These are phyloP conservation scores for Cyclotella cryptica DNA, from an alignment of 108 stramenopile species.

Conservation along the genomic window DNA sequence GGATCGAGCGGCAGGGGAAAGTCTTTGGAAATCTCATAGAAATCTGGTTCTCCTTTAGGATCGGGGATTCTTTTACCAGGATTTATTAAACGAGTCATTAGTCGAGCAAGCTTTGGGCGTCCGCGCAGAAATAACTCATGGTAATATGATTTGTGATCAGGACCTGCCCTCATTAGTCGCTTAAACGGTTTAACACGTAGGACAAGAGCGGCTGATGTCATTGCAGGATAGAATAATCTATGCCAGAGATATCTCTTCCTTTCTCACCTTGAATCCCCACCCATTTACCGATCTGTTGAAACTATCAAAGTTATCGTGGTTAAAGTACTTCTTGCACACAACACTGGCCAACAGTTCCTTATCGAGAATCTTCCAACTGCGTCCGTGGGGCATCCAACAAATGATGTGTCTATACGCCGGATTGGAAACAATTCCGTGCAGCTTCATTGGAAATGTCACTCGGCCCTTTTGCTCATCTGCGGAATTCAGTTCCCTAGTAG, in stretches of 20 bases:
- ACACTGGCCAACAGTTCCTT: constrained; percentile 33
- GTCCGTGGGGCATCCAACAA: constrained; percentile 56
- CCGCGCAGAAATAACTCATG: constrained; percentile 47
- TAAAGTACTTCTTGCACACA: constrained; percentile 23
- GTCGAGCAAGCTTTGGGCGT: constrained; percentile 23
- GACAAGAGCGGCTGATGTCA: not conserved
- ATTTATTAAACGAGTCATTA: constrained; percentile 27
- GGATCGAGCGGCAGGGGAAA: constrained; percentile 19
- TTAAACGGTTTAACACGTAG: not conserved
- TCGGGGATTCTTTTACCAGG: constrained; percentile 33
- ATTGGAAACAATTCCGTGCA: constrained; percentile 63
- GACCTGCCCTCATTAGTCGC: constrained; percentile 10
- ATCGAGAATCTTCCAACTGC: constrained; percentile 31
- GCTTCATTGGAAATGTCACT: constrained; percentile 58
- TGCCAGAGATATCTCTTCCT: not conserved
- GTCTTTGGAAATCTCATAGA: constrained; percentile 23
- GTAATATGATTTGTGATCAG: constrained; percentile 41
- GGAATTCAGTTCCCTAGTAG: not conserved
- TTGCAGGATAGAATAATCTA: not conserved
- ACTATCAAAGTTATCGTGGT: constrained; percentile 29
- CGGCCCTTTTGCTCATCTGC: not conserved
- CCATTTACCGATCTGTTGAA: constrained; percentile 45
- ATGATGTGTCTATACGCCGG: constrained; percentile 62
- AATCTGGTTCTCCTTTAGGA: constrained; percentile 21
- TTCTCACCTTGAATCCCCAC: constrained; percentile 49